These are phyloP conservation scores for Exutisphaerella laricina DNA, from an alignment of 2,329 filamentous ascomycete genomes.

Conservation along the genomic window DNA sequence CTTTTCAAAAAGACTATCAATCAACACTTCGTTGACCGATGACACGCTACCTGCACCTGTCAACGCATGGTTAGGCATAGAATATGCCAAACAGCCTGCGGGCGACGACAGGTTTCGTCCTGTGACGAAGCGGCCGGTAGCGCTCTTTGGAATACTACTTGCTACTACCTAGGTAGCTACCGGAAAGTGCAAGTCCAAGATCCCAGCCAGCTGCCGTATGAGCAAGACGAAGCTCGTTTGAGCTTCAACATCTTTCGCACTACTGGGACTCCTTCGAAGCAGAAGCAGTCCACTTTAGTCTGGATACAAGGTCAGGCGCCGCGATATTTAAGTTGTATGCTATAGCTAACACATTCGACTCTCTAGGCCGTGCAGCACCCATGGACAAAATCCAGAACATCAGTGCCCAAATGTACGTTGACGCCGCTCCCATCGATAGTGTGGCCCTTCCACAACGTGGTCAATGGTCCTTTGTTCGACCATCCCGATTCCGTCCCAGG, in stretches of 20 bases:
- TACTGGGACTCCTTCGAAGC: conserved; percentile 26
- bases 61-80: conserved; percentile 40
- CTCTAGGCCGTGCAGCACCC: conserved; percentile 46
- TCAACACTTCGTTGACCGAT: conserved; percentile 13
- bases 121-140: conserved; percentile 25
- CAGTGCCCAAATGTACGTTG: conserved; percentile 14
- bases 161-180: conserved; percentile 18
- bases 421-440: conserved; percentile 6
- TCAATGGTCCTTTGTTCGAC: conserved; percentile 7
- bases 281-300: conserved; percentile 49
- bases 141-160: conserved; percentile 7
- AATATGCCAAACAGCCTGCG: conserved; percentile 34
- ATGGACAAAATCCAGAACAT: conserved; percentile 11
- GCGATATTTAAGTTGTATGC: background rate
- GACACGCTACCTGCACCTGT: conserved; percentile 16
- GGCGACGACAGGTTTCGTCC: conserved; percentile 50
- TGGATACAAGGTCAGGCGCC: conserved; percentile 58
- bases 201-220: conserved; percentile 8
- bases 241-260: conserved; percentile 53
- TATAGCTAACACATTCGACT: conserved; percentile 43
- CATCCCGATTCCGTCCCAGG: conserved; percentile 47
- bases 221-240: conserved; percentile 50
- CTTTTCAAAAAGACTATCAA: conserved; percentile 15
- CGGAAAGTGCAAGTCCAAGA: conserved; percentile 18
- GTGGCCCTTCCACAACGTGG: conserved; percentile 16